Evolutionary conservation across 2,329 filamentous ascomycete species (phyloP).

Genomic region (Grosmannia penicillata): DNA sequence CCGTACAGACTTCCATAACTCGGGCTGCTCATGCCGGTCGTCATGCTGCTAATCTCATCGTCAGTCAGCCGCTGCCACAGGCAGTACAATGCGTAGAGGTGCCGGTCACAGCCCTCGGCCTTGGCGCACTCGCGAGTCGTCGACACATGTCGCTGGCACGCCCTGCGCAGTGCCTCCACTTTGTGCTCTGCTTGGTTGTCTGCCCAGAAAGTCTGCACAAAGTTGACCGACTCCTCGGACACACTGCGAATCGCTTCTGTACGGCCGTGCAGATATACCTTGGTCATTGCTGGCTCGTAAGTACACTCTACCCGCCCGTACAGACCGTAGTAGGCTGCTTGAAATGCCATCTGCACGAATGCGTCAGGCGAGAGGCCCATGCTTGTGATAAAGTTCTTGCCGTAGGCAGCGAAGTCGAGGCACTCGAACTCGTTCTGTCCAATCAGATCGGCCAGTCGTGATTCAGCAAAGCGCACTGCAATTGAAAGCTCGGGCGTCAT

Average conservation of each 20-base stretch:
- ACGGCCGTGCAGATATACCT: constrained; percentile 79
- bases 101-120: constrained; percentile 79
- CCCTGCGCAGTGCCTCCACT: constrained; percentile 69
- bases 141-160: constrained; percentile 67
- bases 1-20: constrained; percentile 3
- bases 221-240: constrained; percentile 68
- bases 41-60: constrained; percentile 41
- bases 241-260: constrained; percentile 89
- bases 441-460: constrained; percentile 81
- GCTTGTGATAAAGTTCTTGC: constrained; percentile 94
- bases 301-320: constrained; percentile 90
- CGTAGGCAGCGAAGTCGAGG: constrained; percentile 76
- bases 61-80: constrained; percentile 88
- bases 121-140: constrained; percentile 77
- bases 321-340: constrained; percentile 92
- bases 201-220: constrained; percentile 88
- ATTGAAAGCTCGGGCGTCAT: constrained; percentile 86
- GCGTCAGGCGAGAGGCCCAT: constrained; percentile 96
- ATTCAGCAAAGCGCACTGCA: constrained; percentile 89
- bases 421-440: constrained; percentile 94
- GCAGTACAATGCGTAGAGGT: constrained; percentile 86
- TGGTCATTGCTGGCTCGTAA: constrained; percentile 98
- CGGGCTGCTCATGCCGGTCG: constrained; percentile 20
- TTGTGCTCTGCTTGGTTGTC: constrained; percentile 74
- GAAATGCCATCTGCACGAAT: constrained; percentile 98